These are phyloP conservation scores for Ustilago xerochloae DNA, from an alignment of 1,284 basidiomycete genomes.

Conservation along the genomic window DNA sequence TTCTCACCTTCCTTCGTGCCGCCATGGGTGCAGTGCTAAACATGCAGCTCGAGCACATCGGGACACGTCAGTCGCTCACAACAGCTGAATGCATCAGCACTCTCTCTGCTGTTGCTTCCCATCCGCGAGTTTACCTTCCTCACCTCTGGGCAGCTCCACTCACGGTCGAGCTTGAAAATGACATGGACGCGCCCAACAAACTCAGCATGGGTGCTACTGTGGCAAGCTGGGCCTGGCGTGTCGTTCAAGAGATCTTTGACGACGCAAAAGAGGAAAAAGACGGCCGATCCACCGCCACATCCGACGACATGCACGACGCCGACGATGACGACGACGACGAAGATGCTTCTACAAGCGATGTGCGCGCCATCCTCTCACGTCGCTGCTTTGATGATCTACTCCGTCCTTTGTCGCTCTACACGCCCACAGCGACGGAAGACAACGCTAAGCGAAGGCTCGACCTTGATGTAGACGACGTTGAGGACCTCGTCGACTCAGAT, in stretches of 20 bases:
- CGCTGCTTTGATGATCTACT: slow-evolving; percentile 26
- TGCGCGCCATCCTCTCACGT: slow-evolving; percentile 34
- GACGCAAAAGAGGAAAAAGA: slow-evolving; percentile 48
- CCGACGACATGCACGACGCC: slow-evolving; percentile 32
- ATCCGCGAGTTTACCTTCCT: slow-evolving; percentile 44
- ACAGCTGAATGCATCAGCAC: slow-evolving; percentile 22
- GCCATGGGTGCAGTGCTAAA: slow-evolving; percentile 83
- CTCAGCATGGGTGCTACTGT: slow-evolving; percentile 43
- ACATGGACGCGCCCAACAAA: slow-evolving; percentile 24
- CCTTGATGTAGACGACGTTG: slow-evolving; percentile 39
- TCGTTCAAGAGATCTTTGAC: slow-evolving; percentile 47
- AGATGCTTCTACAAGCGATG: slow-evolving; percentile 12
- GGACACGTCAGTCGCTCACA: slow-evolving; percentile 62
- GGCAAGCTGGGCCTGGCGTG: slow-evolving; percentile 38
- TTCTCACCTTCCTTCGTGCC: slow-evolving; percentile 78
- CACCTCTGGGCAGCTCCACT: slow-evolving; percentile 36
- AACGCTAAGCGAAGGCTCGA: neutral
- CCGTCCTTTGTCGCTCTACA: slow-evolving; percentile 27
- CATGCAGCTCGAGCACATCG: slow-evolving; percentile 77
- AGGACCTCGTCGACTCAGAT: slow-evolving; percentile 50
- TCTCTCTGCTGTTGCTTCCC: slow-evolving; percentile 27
- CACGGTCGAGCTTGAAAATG: slow-evolving; percentile 31
- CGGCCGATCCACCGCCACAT: slow-evolving; percentile 12
- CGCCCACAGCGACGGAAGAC: neutral
- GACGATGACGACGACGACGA: slow-evolving; percentile 45